Evolutionary conservation across 2,329 filamentous ascomycete genomes (phyloP).

Genomic region (Salinomyces thailandicus): DNA sequence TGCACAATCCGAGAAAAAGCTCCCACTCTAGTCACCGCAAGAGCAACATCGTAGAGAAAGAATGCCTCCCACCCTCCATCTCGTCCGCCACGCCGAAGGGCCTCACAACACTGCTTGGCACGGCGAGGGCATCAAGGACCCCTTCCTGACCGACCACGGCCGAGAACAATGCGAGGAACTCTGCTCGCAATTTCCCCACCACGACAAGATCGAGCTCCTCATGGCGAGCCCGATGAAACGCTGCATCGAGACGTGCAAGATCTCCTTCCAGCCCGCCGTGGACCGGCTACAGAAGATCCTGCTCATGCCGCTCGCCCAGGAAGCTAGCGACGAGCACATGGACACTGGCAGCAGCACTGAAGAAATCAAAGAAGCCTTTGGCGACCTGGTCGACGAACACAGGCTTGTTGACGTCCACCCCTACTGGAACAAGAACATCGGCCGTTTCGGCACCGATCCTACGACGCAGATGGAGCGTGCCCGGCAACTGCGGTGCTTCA

Average conservation of each 20-base stretch:
- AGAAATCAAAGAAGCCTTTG: conserved; percentile 7
- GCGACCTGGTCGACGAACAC: conserved; percentile 42
- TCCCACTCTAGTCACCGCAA: not conserved
- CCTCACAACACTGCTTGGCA: conserved; percentile 51
- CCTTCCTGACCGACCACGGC: conserved; percentile 14
- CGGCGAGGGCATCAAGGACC: conserved; percentile 50
- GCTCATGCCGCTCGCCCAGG: conserved; percentile 12
- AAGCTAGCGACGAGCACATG: conserved; percentile 11
- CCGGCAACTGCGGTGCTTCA: conserved; percentile 5
- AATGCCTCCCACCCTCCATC: conserved; percentile 20
- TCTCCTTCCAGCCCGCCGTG: conserved; percentile 29
- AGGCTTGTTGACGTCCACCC: conserved; percentile 40
- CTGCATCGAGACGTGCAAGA: conserved; percentile 15
- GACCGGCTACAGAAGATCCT: conserved; percentile 7
- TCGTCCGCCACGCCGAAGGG: conserved; percentile 17
- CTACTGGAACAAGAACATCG: conserved; percentile 16
- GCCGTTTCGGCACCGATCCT: conserved; percentile 5
- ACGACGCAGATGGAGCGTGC: conserved; percentile 8
- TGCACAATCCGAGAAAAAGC: too few species aligned
- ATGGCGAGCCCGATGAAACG: conserved; percentile 15
- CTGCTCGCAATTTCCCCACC: conserved; percentile 9
- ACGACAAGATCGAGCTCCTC: conserved; percentile 15
- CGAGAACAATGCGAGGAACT: conserved; percentile 8
- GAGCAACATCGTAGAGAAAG: too few species aligned
- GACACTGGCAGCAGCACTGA: conserved; percentile 11